A percentile compares a stretch with the other conserved stretches of the same genome.
Evolutionary conservation across 2,329 filamentous ascomycete genomes (phyloP).

Genomic region (Pseudogymnoascus sp.): DNA sequence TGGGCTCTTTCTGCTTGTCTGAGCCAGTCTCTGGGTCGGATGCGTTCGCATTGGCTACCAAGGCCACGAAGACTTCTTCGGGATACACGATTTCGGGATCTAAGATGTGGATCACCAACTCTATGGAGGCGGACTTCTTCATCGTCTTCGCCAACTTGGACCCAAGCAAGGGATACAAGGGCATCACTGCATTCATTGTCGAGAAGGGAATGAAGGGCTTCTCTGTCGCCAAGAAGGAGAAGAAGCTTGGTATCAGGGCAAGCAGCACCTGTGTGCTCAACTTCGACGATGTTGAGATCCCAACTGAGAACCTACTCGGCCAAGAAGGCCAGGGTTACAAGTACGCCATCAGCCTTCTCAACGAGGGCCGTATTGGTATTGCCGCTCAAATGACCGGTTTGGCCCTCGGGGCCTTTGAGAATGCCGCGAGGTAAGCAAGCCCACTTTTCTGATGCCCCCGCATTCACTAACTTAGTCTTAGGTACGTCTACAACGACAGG

Average conservation of each 20-base stretch:
- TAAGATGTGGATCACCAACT: slow-evolving; percentile 99
- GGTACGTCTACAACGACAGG: slow-evolving; percentile 95
- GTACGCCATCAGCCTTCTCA: slow-evolving; percentile 88
- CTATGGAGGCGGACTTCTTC: slow-evolving; percentile 87
- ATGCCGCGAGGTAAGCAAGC: slow-evolving; percentile 55
- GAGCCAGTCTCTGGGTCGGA: slow-evolving; percentile 91
- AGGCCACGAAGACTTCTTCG: slow-evolving; percentile 71
- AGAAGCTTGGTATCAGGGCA: slow-evolving; percentile 95
- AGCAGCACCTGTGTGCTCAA: slow-evolving; percentile 95
- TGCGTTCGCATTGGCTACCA: slow-evolving; percentile 89
- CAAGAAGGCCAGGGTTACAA: slow-evolving; percentile 92
- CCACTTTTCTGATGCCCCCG: no score
- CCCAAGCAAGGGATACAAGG: slow-evolving; percentile 87
- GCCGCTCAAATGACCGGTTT: slow-evolving; percentile 98
- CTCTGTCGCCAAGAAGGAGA: slow-evolving; percentile 97
- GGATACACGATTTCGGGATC: slow-evolving; percentile 82
- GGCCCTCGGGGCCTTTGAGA: slow-evolving; percentile 88
- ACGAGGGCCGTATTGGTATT: slow-evolving; percentile 96
- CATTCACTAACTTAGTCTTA: no score
- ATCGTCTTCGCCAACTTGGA: slow-evolving; percentile 97
- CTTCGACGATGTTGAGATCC: slow-evolving; percentile 92
- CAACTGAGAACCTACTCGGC: slow-evolving; percentile 79
- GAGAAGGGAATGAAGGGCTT: slow-evolving; percentile 87
- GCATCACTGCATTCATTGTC: slow-evolving; percentile 91
- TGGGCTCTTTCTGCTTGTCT: slow-evolving; percentile 85